phyloP scores from a whole-genome alignment of 2,329 filamentous ascomycete species.

The Endothia cerciana region DNA sequence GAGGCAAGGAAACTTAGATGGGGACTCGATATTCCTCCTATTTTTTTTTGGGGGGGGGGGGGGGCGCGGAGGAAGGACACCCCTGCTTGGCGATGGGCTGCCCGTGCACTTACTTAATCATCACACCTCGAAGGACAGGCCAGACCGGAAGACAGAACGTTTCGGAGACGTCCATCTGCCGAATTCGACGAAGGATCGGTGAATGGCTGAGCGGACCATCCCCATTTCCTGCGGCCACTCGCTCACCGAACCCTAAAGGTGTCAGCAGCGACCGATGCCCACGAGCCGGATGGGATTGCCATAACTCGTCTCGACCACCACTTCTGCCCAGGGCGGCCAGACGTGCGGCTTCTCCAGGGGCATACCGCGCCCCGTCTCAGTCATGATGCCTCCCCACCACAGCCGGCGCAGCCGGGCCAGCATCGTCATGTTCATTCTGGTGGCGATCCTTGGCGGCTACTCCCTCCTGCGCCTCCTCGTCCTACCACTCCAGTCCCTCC shows the following conservation, averaged over 20 bases:
- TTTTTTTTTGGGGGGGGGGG: no score
- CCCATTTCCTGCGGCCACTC: background rate
- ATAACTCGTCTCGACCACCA: background rate
- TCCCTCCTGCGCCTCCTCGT: conserved; percentile 18
- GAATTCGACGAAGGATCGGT: background rate
- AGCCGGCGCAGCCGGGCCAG: conserved; percentile 21
- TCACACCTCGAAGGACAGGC: background rate
- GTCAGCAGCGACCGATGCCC: background rate
- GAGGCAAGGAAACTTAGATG: no score
- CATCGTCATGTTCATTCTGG: conserved; percentile 11
- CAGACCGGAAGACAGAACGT: background rate
- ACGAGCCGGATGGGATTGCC: background rate
- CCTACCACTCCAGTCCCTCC: conserved; percentile 9
- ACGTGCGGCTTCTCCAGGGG: background rate
- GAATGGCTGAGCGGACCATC: background rate
- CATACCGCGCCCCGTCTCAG: background rate
- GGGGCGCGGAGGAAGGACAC: background rate
- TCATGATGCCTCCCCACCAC: conserved; percentile 17
- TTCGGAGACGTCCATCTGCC: background rate
- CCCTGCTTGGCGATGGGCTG: background rate
- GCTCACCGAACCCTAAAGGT: background rate
- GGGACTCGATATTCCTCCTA: no score
- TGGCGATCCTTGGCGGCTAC: conserved; percentile 22
- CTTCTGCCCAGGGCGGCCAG: background rate
- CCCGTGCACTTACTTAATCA: background rate